A percentile compares a stretch with the other conserved stretches of the same genome.
phyloP scores from a whole-genome alignment of 306 rosid genomes.

The Castanospermum australe region DNA sequence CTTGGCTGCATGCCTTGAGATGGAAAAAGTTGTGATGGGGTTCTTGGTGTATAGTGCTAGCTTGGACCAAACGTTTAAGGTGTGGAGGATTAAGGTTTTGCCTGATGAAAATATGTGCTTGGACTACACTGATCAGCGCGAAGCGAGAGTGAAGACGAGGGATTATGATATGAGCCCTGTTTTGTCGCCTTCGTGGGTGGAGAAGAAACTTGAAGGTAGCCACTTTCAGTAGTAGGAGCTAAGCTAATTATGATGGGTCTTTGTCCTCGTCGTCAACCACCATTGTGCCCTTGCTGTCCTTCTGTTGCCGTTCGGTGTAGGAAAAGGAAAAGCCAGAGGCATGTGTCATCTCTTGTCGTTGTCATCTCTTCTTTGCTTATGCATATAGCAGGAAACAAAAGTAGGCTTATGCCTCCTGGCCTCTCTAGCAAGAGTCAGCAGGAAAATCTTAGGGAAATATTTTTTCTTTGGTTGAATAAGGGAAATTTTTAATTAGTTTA shows the following conservation, averaged over 20 bases:
- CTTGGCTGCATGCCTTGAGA: slow-evolving; percentile 64
- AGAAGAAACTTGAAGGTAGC: slow-evolving; percentile 55
- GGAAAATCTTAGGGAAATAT: no score
- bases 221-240: slow-evolving; percentile 22
- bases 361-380: not conserved
- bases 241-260: not conserved
- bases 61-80: slow-evolving; percentile 70
- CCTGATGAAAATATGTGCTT: slow-evolving; percentile 42
- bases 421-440: no score
- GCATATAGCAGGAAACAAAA: not conserved
- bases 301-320: not conserved
- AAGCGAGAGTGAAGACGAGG: slow-evolving; percentile 18
- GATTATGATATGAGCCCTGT: slow-evolving; percentile 53
- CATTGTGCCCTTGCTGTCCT: not conserved
- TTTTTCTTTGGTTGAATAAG: no score
- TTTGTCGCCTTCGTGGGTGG: slow-evolving; percentile 73
- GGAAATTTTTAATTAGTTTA: no score
- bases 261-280: not conserved
- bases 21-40: slow-evolving; percentile 57
- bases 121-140: slow-evolving; percentile 22
- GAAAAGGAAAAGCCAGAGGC: not conserved
- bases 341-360: not conserved
- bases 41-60: slow-evolving; percentile 67
- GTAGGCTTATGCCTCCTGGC: no score
- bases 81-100: slow-evolving; percentile 68